Evolutionary conservation across 352 stramenopile species (phyloP).

Genomic region (Phytopythium oedochilum): DNA sequence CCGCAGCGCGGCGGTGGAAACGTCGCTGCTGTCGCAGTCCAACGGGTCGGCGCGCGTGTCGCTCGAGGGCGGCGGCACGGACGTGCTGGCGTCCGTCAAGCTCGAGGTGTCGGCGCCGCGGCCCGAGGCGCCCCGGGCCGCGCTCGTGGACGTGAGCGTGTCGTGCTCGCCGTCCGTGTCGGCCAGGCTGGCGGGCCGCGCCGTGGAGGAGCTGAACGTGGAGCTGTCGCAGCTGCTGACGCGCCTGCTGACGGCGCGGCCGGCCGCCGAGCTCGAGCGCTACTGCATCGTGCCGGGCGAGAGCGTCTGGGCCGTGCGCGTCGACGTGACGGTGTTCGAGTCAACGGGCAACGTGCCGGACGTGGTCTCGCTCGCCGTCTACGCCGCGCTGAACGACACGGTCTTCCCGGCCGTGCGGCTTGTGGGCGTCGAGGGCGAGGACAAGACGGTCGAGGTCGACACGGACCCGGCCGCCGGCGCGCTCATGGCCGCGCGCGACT

Average conservation of each 20-base stretch:
- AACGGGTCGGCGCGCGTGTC: constrained; percentile 74
- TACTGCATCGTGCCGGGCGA: constrained; percentile 69
- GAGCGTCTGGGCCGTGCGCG: constrained; percentile 65
- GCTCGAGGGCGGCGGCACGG: constrained; percentile 55
- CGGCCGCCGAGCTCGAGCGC: constrained; percentile 42
- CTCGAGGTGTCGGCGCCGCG: constrained; percentile 53
- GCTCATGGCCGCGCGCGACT: constrained; percentile 47
- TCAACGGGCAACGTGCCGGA: constrained; percentile 70
- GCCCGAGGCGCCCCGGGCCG: constrained; percentile 40
- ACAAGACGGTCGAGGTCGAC: constrained; percentile 76
- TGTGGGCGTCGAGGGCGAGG: constrained; percentile 66
- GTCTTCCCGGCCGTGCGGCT: constrained; percentile 68
- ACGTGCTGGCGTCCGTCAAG: constrained; percentile 77
- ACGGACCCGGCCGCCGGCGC: constrained; percentile 54
- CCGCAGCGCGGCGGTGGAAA: constrained; percentile 60
- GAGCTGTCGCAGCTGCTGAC: constrained; percentile 80
- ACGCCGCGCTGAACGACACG: constrained; percentile 77
- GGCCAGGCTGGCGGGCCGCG: constrained; percentile 60
- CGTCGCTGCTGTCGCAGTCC: constrained; percentile 65
- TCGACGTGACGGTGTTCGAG: constrained; percentile 81
- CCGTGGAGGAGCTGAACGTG: constrained; percentile 70
- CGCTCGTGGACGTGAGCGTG: constrained; percentile 48
- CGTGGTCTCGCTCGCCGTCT: constrained; percentile 76
- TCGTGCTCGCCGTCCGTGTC: constrained; percentile 72
- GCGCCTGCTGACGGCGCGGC: constrained; percentile 48